Evolutionary conservation across 768 basidiomycete species (phyloP), one percentile per base, ranked within the genome.

Genomic region (Russula sp.): DNA sequence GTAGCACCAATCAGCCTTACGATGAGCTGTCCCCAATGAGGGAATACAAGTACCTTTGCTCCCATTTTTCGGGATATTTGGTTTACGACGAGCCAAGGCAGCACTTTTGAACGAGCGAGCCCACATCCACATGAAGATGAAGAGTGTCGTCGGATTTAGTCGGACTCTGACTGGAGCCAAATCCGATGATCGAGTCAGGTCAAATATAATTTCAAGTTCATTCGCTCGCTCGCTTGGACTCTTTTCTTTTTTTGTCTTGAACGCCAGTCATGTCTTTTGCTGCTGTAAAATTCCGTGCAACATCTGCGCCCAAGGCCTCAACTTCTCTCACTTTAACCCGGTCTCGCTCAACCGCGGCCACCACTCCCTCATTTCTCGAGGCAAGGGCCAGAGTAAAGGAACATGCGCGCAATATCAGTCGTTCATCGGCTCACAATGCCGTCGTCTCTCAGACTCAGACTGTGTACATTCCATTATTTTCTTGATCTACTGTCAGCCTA

Each of bases 371-470:
- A 14, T 87, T 89, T 72, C 71, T 88, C 61, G 91, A 94, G 49
- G 91, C 91, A 48, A 91, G 89, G 77, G 83, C 84, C 55, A 84
- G 90, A 75, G 87, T 93, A 56, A 78, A 83, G 69, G 89, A 91
- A 69, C 86, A 88, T 76, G 87, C 85, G 9, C 78, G 92, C 69
- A 79, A 83, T 70, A 82, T 94, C 71, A 89, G 88, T 72, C 84
- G 85, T 64, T 81, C 87, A 13, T 82, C 87, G 6, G 72, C 77
- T 20, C 77, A 79, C 63, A 79, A 81, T 63, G 90, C 89, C 58
- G 77, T 79, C 35, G 80, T 86, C 57, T 84, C 85, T 40, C 83
- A 83, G 4, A 70, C 85, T 40, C 83, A 83, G 4, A 70, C 81
- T 63, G 77, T 82, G 89, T 91, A 78, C 64, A 82, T 76, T 39